Conservation (phyloP, 306 rosid species). For the Senna siamea region DNA sequence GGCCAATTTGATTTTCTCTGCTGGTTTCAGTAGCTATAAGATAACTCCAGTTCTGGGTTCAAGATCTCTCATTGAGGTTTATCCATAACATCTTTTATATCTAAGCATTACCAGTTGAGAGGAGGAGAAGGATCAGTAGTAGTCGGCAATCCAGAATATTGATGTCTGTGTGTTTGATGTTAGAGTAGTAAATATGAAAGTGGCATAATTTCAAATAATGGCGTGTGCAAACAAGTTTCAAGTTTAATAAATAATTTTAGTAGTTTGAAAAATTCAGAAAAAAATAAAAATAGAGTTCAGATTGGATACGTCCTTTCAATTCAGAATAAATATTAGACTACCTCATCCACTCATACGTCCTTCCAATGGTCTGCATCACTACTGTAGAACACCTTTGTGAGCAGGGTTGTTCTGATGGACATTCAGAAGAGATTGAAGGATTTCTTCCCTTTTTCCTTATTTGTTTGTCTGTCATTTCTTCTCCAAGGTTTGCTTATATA, state of each 20-base stretch:
- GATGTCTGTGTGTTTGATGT: too few relatives aligned
- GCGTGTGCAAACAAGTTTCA: too few relatives aligned
- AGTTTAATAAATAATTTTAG: too few relatives aligned
- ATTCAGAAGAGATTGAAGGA: background rate
- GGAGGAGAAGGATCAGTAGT: background rate
- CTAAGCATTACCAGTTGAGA: background rate
- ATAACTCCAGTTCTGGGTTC: conserved; percentile 42
- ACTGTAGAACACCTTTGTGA: background rate
- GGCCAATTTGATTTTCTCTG: conserved; percentile 38
- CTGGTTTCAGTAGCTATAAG: conserved; percentile 47
- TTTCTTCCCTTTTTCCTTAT: background rate
- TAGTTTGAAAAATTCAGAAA: too few relatives aligned
- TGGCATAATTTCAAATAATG: too few relatives aligned
- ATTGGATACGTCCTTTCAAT: too few relatives aligned
- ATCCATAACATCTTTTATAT: background rate
- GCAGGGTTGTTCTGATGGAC: background rate
- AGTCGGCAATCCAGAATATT: background rate
- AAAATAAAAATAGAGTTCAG: too few relatives aligned
- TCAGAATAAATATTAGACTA: too few relatives aligned
- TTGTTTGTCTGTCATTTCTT: background rate
- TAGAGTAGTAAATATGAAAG: too few relatives aligned
- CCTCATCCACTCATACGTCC: too few relatives aligned
- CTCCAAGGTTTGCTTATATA: conserved; percentile 3
- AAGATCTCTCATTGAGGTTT: conserved; percentile 42
- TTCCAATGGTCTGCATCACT: background rate